phyloP scores from a whole-genome alignment of 768 basidiomycete genomes.

The Gloeopeniophorella convolvens region DNA sequence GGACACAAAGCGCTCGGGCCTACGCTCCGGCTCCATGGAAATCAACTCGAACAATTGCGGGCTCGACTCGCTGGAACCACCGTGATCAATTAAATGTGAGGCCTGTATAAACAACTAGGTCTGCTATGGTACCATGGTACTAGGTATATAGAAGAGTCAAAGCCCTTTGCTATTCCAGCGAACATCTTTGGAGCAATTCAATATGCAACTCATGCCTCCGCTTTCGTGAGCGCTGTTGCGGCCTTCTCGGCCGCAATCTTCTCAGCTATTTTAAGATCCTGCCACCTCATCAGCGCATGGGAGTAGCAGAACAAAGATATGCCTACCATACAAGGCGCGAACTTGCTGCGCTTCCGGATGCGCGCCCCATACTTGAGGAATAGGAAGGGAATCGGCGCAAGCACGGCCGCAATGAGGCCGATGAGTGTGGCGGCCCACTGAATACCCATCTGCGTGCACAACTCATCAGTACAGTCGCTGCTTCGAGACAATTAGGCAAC shows the following conservation, averaged over 20 bases:
- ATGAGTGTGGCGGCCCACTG: conserved; percentile 32
- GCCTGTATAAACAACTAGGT: no score
- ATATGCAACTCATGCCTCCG: no score
- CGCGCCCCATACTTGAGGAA: conserved; percentile 30
- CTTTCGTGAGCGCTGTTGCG: not conserved
- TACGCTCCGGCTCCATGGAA: no score
- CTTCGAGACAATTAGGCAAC: conserved; percentile 25
- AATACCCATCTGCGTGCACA: conserved; percentile 3
- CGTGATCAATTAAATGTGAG: no score
- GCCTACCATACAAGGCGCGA: conserved; percentile 10
- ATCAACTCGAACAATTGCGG: no score
- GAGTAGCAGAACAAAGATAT: not conserved
- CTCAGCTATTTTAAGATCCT: conserved; percentile 14
- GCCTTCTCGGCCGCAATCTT: conserved; percentile 1
- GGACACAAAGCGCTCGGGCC: no score
- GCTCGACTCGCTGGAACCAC: no score
- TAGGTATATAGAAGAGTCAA: no score
- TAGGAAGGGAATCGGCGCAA: conserved; percentile 32
- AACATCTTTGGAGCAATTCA: not conserved
- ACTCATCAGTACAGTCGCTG: not conserved
- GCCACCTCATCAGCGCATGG: not conserved
- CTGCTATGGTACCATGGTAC: no score
- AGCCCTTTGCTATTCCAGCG: not conserved
- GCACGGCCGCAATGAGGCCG: conserved; percentile 29
- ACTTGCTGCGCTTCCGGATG: conserved; percentile 8